A percentile compares a stretch with the other conserved stretches of the same genome.
phyloP scores from a whole-genome alignment of 371 early-diverging fungal species.

The Mucor plumbeus region DNA sequence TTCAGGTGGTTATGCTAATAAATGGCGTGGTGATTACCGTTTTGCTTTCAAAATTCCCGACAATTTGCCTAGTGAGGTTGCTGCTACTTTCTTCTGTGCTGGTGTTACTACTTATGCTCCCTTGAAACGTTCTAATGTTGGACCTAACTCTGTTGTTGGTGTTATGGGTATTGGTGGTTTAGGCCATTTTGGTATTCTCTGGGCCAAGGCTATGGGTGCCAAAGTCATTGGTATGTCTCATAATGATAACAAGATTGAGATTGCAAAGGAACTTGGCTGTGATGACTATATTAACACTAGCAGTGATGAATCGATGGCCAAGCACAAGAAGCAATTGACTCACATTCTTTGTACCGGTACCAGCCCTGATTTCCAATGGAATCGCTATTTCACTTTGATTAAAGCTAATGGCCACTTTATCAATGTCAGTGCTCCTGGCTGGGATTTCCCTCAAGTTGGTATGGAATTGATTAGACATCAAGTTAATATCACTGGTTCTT shows the following conservation, averaged over 20 bases:
- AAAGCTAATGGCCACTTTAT: slow-evolving; percentile 51
- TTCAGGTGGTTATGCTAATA: slow-evolving; percentile 74
- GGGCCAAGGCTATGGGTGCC: slow-evolving; percentile 66
- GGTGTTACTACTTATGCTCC: slow-evolving; percentile 68
- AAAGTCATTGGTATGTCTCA: slow-evolving; percentile 56
- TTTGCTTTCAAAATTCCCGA: slow-evolving; percentile 71
- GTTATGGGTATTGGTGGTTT: slow-evolving; percentile 76
- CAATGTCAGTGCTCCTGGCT: slow-evolving; percentile 68
- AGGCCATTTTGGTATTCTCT: slow-evolving; percentile 71
- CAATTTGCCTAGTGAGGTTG: slow-evolving; percentile 52
- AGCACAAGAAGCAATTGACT: slow-evolving; percentile 41
- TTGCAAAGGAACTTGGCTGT: slow-evolving; percentile 45
- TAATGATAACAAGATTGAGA: slow-evolving; percentile 37
- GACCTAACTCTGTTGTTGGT: slow-evolving; percentile 58
- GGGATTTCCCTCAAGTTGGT: slow-evolving; percentile 16
- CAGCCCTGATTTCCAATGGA: slow-evolving; percentile 18
- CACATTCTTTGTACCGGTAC: slow-evolving; percentile 44
- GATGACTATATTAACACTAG: slow-evolving; percentile 36
- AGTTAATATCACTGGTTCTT: slow-evolving; percentile 60
- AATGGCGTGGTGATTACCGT: slow-evolving; percentile 60
- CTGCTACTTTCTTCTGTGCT: slow-evolving; percentile 57
- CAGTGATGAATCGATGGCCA: slow-evolving; percentile 54
- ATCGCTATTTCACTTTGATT: slow-evolving; percentile 45
- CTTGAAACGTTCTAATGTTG: slow-evolving; percentile 41
- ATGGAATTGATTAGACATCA: slow-evolving; percentile 28